These are phyloP conservation scores for Dacryopinax spathularia DNA, from an alignment of 768 basidiomycete genomes.

Conservation along the genomic window DNA sequence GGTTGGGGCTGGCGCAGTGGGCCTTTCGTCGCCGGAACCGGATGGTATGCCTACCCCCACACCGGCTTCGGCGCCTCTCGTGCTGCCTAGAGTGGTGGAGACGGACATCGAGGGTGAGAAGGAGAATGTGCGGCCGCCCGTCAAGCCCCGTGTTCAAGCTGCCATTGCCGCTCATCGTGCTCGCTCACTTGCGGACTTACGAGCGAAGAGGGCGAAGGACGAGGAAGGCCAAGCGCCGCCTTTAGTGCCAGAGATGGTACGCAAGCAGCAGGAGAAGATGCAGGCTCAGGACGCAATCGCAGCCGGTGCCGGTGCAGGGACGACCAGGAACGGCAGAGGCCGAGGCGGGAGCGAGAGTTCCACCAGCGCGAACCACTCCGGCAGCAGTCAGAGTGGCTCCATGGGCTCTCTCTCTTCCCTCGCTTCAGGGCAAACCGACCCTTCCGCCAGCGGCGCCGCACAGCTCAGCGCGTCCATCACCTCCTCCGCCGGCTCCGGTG, in stretches of 20 bases:
- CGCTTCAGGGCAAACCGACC: constrained; percentile 25
- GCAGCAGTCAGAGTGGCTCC: constrained; percentile 45
- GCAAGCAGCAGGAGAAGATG: neutral
- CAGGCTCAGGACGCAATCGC: neutral
- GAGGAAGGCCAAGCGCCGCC: neutral
- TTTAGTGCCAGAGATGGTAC: neutral
- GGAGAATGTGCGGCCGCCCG: neutral
- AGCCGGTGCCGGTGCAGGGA: neutral
- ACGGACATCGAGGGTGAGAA: neutral
- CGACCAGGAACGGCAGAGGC: neutral
- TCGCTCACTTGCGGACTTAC: neutral
- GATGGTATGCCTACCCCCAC: neutral
- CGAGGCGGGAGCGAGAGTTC: constrained; percentile 2
- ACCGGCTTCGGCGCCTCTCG: neutral
- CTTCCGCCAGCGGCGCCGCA: constrained; percentile 50
- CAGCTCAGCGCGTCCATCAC: constrained; percentile 31
- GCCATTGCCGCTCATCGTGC: neutral
- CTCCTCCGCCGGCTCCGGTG: constrained; percentile 44
- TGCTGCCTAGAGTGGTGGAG: neutral
- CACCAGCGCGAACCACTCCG: neutral
- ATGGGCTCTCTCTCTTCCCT: constrained; percentile 47
- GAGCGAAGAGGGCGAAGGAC: neutral
- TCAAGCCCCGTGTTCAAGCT: neutral
- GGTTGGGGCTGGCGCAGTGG: neutral
- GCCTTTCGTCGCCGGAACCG: neutral